Conservation (phyloP, 2,329 filamentous ascomycete species). For the Sporothrix pallida region DNA sequence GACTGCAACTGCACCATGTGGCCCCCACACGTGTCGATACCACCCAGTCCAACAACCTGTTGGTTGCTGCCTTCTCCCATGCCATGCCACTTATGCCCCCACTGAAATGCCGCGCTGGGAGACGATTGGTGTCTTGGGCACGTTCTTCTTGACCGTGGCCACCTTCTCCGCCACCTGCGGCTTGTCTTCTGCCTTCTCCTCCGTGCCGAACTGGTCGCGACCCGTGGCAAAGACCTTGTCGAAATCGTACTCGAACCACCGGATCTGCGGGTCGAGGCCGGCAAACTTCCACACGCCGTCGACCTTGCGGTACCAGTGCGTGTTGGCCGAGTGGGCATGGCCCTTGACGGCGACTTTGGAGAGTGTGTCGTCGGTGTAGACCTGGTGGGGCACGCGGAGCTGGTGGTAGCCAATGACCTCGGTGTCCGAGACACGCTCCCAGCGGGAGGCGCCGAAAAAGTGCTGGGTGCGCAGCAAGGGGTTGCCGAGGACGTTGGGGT, state of each 20-base stretch:
- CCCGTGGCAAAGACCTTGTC: constrained; percentile 41
- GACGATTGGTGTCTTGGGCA: not conserved
- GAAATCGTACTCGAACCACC: constrained; percentile 64
- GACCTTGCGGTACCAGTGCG: constrained; percentile 63
- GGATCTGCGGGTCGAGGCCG: constrained; percentile 60
- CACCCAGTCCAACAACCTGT: too few relatives aligned
- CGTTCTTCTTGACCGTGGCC: not conserved
- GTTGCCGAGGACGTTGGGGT: constrained; percentile 63
- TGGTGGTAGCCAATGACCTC: constrained; percentile 66
- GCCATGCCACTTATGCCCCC: not conserved
- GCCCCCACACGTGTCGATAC: too few relatives aligned
- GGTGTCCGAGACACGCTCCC: constrained; percentile 62
- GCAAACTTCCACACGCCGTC: constrained; percentile 68
- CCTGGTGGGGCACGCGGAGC: constrained; percentile 66
- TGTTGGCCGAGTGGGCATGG: constrained; percentile 63
- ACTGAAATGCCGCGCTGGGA: constrained; percentile 16
- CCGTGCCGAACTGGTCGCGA: constrained; percentile 37
- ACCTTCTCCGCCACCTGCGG: not conserved
- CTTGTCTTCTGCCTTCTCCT: not conserved
- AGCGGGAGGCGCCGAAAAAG: constrained; percentile 65
- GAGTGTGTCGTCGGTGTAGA: constrained; percentile 55
- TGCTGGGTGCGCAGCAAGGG: constrained; percentile 68
- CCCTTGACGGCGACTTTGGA: constrained; percentile 60
- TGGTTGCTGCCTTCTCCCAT: not conserved
- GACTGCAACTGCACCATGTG: too few relatives aligned